Percentiles rank a stretch among this genome's conserved stretches.
Conservation (phyloP, 208 protist species). For the Novymonas esmeraldas region DNA sequence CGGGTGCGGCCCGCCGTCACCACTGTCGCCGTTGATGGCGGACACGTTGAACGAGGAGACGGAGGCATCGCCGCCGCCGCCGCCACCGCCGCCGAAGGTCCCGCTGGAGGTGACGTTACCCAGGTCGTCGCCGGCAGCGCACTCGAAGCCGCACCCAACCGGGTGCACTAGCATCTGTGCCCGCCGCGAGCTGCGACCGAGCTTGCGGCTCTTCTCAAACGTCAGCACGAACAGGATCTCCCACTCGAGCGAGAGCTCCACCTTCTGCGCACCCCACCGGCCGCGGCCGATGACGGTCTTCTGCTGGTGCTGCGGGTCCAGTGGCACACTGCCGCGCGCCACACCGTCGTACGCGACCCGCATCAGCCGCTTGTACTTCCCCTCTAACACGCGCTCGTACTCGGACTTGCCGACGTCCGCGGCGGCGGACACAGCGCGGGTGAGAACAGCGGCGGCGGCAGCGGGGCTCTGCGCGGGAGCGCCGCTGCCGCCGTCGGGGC, state of each 20-base stretch:
- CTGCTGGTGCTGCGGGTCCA: constrained; percentile 62
- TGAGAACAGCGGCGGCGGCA: background rate
- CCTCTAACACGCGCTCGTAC: constrained; percentile 48
- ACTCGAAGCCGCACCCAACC: constrained; percentile 59
- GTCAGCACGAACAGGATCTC: constrained; percentile 79
- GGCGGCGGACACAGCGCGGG: too few species aligned
- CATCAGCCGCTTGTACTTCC: constrained; percentile 65
- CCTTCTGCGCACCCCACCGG: constrained; percentile 64
- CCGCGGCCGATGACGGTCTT: constrained; percentile 58
- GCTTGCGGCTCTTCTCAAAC: constrained; percentile 59
- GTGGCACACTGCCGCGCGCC: constrained; percentile 46
- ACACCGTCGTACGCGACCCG: constrained; percentile 77
- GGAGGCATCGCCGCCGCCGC: too few species aligned
- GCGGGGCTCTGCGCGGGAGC: too few species aligned
- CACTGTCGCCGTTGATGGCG: constrained; percentile 22
- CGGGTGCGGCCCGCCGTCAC: constrained; percentile 17
- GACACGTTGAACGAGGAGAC: constrained; percentile 25
- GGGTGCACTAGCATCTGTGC: constrained; percentile 83
- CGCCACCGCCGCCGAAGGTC: constrained; percentile 3
- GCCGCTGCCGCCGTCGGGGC: background rate
- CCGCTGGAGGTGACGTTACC: constrained; percentile 4
- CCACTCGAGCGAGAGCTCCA: constrained; percentile 82
- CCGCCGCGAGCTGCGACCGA: constrained; percentile 44
- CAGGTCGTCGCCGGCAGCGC: constrained; percentile 32
- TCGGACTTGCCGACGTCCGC: constrained; percentile 20